Base-by-base conservation (phyloP, 148 eudicot species). In the Rhododendron ovatum region DNA sequence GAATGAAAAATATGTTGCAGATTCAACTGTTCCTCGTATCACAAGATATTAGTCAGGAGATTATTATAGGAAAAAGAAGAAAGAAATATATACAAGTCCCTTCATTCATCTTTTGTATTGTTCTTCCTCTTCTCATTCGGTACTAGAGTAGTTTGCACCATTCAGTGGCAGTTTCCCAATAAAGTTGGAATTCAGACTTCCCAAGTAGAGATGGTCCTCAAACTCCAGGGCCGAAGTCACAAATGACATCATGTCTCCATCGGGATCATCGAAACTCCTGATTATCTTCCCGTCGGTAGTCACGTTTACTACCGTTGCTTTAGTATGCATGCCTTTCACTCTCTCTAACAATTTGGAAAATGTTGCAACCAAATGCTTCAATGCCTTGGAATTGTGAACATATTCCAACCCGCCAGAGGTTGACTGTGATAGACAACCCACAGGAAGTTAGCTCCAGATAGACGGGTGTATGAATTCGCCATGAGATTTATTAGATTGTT, bases 221-320 rank as follows among this genome's bases (percentile, higher is more conserved):
- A 91, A 91, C 92, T 95, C 97, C 48, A 93, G 7, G 17, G 93
- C 97, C 3, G 99, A 91, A 7, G 98, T 96, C 35, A 96, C 98
- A 51, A 93, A 94, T 0, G 89, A 85, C 87, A 92, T 86, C 74
- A 92, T 92, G 28, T 90, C 85, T 39, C 98, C 98, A 71, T 83
- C 84, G 4, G 98, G 93, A 80, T 95, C 99, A 11, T 92, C 95
- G 9, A 91, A 87, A 47, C 75, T 91, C 83, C 87, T 89, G 65
- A 92, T 50, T 73, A 95, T 89, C 82, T 90, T 88, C 5, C 99
- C 98, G 57, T 92, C 87, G 30, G 83, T 76, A 4, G 90, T 91
- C 45, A 95, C 97, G 28, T 92, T 95, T 24, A 95, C 87, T 7
- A 91, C 97, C 65, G 78, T 91, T 81, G 96, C 99, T 74, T 86